Evolutionary conservation across 176 grass and related monocot genomes (phyloP), one percentile per base, ranked within the genome.

Genomic region (Oryza meyeriana): DNA sequence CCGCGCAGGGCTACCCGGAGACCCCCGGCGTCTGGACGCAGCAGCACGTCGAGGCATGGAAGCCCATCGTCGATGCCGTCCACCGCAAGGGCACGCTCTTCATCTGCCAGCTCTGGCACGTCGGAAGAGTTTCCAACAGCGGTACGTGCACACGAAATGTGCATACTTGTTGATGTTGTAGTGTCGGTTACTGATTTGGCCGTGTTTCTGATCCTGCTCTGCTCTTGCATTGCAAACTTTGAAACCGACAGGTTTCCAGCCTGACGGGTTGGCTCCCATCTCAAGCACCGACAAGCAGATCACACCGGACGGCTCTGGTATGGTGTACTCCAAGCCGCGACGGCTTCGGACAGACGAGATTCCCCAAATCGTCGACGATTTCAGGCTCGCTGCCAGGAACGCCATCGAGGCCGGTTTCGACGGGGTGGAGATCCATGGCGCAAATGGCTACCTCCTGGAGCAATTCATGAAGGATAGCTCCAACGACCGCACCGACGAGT

Each of bases 11-110:
- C 0, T 79, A 72, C 74, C 36, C 42, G 26, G 28, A 83, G 12
- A 69, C 42, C 1, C 83, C 88, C 3, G 84, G 88, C 55, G 67
- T 90, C 47, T 90, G 84, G 88, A 69, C 29, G 39, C 29, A 0
- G 64, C 66, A 90, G 72, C 72, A 90, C n/a, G 36, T 87, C 61
- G 79, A 86, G 8, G 88, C 88, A 0, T 90, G 83, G 87, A 85
- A 55, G 45, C 77, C 87, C 41, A 72, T 89, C 65, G 77, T 89
- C 32, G 82, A 89, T 10, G 87, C 87, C n/a, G 81, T 90, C 27
- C 88, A 90, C 41, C 38, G 48, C 40, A 87, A 87, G 65, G 88
- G 84, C 20, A 72, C 41, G 0, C 0, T 90, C 12, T 61, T 90
- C 65, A 50, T 90, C 41, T 71, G 68, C 76, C 88, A 90, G 74